phyloP scores from a whole-genome alignment of 1,284 basidiomycete genomes.

The Papiliotrema flavescens region DNA sequence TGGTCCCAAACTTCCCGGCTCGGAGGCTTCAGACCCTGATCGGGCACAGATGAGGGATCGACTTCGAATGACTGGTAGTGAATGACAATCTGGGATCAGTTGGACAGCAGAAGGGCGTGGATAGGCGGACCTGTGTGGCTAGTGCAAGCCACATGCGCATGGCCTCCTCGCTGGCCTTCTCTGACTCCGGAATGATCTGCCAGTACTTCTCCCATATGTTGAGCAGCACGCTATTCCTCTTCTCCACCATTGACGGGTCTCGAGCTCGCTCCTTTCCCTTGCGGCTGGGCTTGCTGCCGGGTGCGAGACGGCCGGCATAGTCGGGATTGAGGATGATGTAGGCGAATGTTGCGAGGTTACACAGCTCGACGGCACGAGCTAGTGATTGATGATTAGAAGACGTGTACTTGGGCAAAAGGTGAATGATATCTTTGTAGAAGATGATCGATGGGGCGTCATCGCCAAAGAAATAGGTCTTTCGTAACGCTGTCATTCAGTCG shows the following conservation, averaged over 20 bases:
- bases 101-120: not conserved
- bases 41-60: constrained; percentile 1
- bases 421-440: constrained; percentile 9
- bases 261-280: constrained; percentile 4
- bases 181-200: constrained; percentile 19
- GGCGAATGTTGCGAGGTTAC: constrained; percentile 31
- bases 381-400: not conserved
- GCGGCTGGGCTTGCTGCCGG: not conserved
- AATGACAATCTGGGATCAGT: constrained; percentile 13
- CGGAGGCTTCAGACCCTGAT: not conserved
- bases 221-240: constrained; percentile 21
- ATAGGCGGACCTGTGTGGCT: constrained; percentile 25
- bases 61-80: constrained; percentile 10
- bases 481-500: constrained; percentile 10
- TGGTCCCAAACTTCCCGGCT: constrained; percentile 4
- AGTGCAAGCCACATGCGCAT: constrained; percentile 35
- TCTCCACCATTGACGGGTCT: constrained; percentile 5
- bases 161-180: constrained; percentile 13
- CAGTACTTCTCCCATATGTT: constrained; percentile 36
- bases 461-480: constrained; percentile 22
- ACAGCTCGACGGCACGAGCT: constrained; percentile 10
- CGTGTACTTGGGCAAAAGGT: not conserved
- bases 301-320: constrained; percentile 12
- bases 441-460: constrained; percentile 21
- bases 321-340: constrained; percentile 29